These are phyloP conservation scores for Tetrapyrgos nigripes DNA, from an alignment of 1,284 basidiomycete species.

Conservation along the genomic window DNA sequence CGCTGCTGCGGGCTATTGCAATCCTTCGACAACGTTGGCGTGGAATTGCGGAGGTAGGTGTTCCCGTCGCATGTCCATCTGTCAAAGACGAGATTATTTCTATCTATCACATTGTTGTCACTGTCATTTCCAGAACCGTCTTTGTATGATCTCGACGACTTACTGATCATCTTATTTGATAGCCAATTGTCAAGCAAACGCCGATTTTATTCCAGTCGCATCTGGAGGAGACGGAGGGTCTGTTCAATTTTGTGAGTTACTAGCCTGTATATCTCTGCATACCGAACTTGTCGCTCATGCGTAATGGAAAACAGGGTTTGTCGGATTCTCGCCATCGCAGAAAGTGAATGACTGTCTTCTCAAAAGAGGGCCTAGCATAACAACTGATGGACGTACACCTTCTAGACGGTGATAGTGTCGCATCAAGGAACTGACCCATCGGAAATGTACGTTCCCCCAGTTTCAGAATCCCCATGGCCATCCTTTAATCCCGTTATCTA, in stretches of 20 bases:
- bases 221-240: constrained; percentile 55
- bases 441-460: constrained; percentile 43
- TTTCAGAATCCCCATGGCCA: neutral
- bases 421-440: constrained; percentile 59
- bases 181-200: constrained; percentile 57
- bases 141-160: neutral
- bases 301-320: constrained; percentile 42
- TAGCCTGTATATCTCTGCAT: neutral
- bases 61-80: neutral
- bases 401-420: constrained; percentile 50
- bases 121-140: too few relatives aligned
- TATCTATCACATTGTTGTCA: constrained; percentile 18
- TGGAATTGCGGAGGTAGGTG: constrained; percentile 55
- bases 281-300: neutral
- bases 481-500: too few relatives aligned
- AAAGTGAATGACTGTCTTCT: neutral
- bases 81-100: neutral
- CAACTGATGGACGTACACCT: neutral
- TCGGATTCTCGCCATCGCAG: constrained; percentile 49
- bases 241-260: constrained; percentile 40
- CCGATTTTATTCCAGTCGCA: constrained; percentile 54
- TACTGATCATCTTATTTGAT: neutral
- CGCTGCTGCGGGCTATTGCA: constrained; percentile 51
- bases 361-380: neutral
- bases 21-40: constrained; percentile 38